phyloP scores from a whole-genome alignment of 768 basidiomycete genomes.

The Boletus rufocinnamomeus region DNA sequence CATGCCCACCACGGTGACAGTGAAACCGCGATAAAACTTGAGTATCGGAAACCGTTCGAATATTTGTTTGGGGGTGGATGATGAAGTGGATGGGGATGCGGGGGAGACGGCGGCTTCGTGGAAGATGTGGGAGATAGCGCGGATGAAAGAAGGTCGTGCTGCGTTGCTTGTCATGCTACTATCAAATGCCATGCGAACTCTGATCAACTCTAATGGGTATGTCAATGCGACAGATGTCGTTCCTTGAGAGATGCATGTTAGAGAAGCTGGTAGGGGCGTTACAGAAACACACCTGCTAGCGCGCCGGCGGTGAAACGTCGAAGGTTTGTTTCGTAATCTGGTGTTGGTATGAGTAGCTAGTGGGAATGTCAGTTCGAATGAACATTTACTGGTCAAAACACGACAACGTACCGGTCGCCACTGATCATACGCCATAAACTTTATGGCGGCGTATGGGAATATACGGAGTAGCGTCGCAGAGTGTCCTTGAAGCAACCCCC shows the following conservation, averaged over 20 bases:
- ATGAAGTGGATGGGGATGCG: conserved; percentile 18
- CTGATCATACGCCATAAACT: conserved; percentile 96
- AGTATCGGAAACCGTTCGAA: conserved; percentile 72
- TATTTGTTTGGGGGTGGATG: conserved; percentile 27
- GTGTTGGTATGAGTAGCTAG: conserved; percentile 85
- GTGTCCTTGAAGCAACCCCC: conserved; percentile 93
- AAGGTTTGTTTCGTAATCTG: conserved; percentile 70
- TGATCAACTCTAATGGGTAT: conserved; percentile 93
- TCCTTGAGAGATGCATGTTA: conserved; percentile 44
- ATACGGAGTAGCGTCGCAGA: conserved; percentile 92
- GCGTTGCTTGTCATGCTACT: conserved; percentile 26
- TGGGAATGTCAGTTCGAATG: neutral
- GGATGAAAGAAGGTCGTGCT: conserved; percentile 51
- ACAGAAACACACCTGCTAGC: conserved; percentile 63
- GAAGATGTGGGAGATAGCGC: conserved; percentile 67
- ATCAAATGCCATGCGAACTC: conserved; percentile 90
- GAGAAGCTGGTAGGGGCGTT: neutral
- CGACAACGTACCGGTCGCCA: conserved; percentile 62
- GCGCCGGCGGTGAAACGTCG: conserved; percentile 87
- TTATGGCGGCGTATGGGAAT: conserved; percentile 96
- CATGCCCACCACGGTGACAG: conserved; percentile 88
- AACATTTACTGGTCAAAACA: neutral
- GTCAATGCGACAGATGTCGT: conserved; percentile 88
- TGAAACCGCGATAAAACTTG: conserved; percentile 98
- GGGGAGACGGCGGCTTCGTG: conserved; percentile 51